Evolutionary conservation across 2,329 filamentous ascomycete species (phyloP).

Genomic region (Paraphoma chrysanthemicola): DNA sequence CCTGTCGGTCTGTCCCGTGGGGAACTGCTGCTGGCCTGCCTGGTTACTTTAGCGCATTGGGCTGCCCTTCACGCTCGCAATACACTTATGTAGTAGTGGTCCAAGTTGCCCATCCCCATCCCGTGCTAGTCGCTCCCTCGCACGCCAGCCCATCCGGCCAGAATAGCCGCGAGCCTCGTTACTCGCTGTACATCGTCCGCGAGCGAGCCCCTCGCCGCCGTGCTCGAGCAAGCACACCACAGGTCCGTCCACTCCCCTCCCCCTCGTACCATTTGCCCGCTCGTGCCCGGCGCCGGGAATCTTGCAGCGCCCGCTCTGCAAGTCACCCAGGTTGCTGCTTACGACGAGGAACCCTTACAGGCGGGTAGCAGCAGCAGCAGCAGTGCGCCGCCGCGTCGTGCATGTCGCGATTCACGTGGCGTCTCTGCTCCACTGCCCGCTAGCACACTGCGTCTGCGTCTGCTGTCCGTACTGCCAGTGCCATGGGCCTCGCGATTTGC

Average conservation of each 20-base stretch:
- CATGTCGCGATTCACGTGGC: constrained; percentile 21
- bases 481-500: constrained; percentile 15
- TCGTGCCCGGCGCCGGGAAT: constrained; percentile 16
- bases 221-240: constrained; percentile 2
- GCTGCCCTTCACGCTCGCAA: constrained; percentile 18
- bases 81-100: neutral
- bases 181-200: neutral
- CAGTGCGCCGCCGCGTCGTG: constrained; percentile 9
- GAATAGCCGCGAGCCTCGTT: constrained; percentile 9
- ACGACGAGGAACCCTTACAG: constrained; percentile 23
- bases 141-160: constrained; percentile 2
- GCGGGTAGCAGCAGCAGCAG: constrained; percentile 22
- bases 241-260: constrained; percentile 12
- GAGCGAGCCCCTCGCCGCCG: too few species aligned
- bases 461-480: constrained; percentile 9
- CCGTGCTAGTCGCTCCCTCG: neutral
- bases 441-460: neutral
- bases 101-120: too few species aligned
- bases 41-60: constrained; percentile 5
- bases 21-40: neutral
- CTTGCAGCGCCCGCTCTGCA: constrained; percentile 15
- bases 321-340: constrained; percentile 11
- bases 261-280: constrained; percentile 17
- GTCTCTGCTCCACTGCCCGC: constrained; percentile 8
- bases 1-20: neutral